Evolutionary conservation across 1,284 basidiomycete species (phyloP), one percentile per base, ranked within the genome.

Genomic region (Puccinia hordei): DNA sequence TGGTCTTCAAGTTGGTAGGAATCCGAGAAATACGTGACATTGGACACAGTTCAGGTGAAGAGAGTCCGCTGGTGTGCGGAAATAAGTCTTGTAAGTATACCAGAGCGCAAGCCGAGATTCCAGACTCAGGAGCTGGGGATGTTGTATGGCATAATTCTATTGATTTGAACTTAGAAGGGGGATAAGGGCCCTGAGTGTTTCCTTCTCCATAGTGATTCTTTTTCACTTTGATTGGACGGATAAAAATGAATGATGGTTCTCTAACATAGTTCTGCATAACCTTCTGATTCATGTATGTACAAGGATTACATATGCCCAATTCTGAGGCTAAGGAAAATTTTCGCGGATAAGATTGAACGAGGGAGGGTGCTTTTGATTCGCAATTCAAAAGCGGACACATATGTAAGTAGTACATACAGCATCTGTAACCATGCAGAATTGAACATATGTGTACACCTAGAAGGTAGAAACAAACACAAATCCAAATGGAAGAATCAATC

Each of bases 121-220:
- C 41, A 65, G 61, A 65, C 61, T 65, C 38, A 19, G 61, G 35
- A 65, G 61, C 35, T 41, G 61, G 38, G 61, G 61, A 65, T 65
- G 61, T 65, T 38, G 61, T 44, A 41, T 41, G 61, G 41, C 61
- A 65, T 33, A 65, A 65, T 38, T 65, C 61, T 41, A 65, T 65
- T 65, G 61, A 65, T 65, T 44, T 65, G 61, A 65, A 65, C 61
- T 41, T 35, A 17, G 61, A 44, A 41, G 61, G n/a, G 61, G 61
- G 61, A 33, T 41, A 65, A 65, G 61, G 61, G 61, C 41, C 2
- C 38, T n/a, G 61, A 65, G 61, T 35, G 59, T 30, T 61, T 19
- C 35, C 15, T 61, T 13, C 30, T 61, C 38, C 41, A 41, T n/a
- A 44, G n/a, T 61, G 33, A 35, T 65, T 65, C 22, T 65, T 53